A percentile compares a stretch with the other conserved stretches of the same genome.
phyloP scores from a whole-genome alignment of 2,329 filamentous ascomycete genomes.

The Neofusicoccum parvum region DNA sequence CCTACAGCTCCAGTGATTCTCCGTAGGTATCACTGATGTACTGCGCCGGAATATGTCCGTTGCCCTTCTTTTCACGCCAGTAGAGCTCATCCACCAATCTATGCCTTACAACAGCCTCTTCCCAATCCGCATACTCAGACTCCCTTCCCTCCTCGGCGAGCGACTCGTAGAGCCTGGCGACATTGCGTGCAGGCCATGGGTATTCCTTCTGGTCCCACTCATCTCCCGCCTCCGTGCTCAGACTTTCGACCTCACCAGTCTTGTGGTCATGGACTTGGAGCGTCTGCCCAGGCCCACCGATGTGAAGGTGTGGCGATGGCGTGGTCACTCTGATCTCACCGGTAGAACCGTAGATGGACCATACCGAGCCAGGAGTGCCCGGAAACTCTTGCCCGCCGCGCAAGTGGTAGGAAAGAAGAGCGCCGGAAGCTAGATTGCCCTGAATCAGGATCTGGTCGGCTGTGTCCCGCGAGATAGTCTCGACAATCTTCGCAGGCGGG shows the following conservation, averaged over 20 bases:
- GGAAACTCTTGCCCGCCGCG: slow-evolving; percentile 55
- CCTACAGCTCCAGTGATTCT: slow-evolving; percentile 22
- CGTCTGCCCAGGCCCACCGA: slow-evolving; percentile 41
- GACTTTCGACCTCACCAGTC: slow-evolving; percentile 45
- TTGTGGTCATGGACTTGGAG: slow-evolving; percentile 56
- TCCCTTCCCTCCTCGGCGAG: slow-evolving; percentile 45
- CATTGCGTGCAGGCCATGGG: slow-evolving; percentile 42
- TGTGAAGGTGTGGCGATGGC: slow-evolving; percentile 32
- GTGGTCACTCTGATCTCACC: slow-evolving; percentile 45
- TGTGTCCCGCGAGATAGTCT: slow-evolving; percentile 39
- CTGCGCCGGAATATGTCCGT: background rate
- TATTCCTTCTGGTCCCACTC: slow-evolving; percentile 38
- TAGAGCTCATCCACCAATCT: slow-evolving; percentile 41
- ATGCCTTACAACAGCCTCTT: slow-evolving; percentile 38
- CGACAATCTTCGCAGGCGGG: slow-evolving; percentile 31
- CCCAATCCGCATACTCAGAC: slow-evolving; percentile 35
- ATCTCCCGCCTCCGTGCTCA: slow-evolving; percentile 43
- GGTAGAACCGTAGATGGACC: slow-evolving; percentile 54
- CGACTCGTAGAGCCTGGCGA: slow-evolving; percentile 60
- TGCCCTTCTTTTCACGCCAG: slow-evolving; percentile 34
- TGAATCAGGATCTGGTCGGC: slow-evolving; percentile 49
- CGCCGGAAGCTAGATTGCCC: slow-evolving; percentile 43
- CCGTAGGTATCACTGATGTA: slow-evolving; percentile 10
- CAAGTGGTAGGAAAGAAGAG: slow-evolving; percentile 49
- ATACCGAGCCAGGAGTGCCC: slow-evolving; percentile 49